Evolutionary conservation across 192 early-diverging fungal genomes (phyloP).

Genomic region (Jimgerdemannia lactiflua): DNA sequence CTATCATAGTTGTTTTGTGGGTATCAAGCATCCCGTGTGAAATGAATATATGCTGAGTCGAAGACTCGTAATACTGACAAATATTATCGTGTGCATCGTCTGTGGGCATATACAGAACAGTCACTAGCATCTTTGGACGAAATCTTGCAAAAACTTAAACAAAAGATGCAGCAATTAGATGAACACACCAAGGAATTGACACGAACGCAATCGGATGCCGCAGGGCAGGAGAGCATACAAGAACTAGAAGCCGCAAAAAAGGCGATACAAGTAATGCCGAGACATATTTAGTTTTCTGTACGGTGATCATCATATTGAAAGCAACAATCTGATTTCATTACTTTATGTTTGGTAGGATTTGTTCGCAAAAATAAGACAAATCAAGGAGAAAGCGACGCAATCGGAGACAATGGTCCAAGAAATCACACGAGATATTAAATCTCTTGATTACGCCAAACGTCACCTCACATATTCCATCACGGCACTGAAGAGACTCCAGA

Average conservation of each 20-base stretch:
- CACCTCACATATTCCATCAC: conserved; percentile 83
- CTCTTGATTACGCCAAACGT: conserved; percentile 91
- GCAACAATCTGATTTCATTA: not conserved
- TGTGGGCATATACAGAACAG: conserved; percentile 43
- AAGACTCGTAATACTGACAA: too few relatives aligned
- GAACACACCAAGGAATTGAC: conserved; percentile 69
- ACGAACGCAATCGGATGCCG: conserved; percentile 51
- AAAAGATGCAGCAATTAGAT: conserved; percentile 57
- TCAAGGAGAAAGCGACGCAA: conserved; percentile 79
- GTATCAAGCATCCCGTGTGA: too few relatives aligned
- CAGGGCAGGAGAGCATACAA: conserved; percentile 19
- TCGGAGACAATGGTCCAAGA: conserved; percentile 90
- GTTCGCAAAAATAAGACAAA: conserved; percentile 76
- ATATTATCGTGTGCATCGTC: too few relatives aligned
- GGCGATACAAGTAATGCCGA: conserved; percentile 63
- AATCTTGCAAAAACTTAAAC: conserved; percentile 57
- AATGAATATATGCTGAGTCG: too few relatives aligned
- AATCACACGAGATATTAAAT: conserved; percentile 95
- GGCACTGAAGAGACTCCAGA: conserved; percentile 80
- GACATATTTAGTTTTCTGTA: not conserved
- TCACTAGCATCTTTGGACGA: conserved; percentile 62
- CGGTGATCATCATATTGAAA: not conserved
- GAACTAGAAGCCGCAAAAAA: conserved; percentile 69
- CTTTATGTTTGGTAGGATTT: conserved; percentile 52
- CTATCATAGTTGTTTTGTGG: not conserved